Percentiles rank a stretch among this genome's conserved stretches.
Conservation (phyloP, 768 basidiomycete genomes). For the Psilocybe tampanensis region DNA sequence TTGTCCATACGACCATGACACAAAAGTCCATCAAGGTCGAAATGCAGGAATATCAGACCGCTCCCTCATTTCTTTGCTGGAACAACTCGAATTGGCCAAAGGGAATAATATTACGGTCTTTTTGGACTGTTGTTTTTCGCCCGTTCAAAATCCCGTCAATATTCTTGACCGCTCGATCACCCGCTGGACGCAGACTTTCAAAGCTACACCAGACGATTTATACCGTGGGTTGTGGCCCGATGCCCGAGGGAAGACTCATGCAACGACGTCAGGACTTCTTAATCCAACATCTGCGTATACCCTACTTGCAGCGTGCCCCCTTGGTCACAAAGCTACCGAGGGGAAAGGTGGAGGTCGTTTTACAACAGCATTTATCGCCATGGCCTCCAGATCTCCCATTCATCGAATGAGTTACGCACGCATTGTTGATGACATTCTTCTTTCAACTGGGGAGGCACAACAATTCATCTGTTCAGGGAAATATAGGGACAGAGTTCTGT, state of each 20-base stretch:
- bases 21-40: conserved; percentile 44
- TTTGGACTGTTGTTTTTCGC: conserved; percentile 66
- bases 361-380: conserved; percentile 55
- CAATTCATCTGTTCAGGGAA: conserved; percentile 52
- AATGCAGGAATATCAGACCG: conserved; percentile 70
- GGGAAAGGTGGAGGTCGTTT: conserved; percentile 66
- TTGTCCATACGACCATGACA: conserved; percentile 69
- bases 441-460: conserved; percentile 43
- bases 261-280: conserved; percentile 46
- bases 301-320: conserved; percentile 58
- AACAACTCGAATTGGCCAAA: conserved; percentile 54
- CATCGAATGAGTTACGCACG: conserved; percentile 54
- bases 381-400: conserved; percentile 46
- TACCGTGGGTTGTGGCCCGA: conserved; percentile 57
- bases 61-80: conserved; percentile 63
- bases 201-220: conserved; percentile 56
- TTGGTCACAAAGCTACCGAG: conserved; percentile 59
- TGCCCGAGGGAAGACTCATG: conserved; percentile 39
- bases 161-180: conserved; percentile 47
- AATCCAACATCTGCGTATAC: conserved; percentile 46
- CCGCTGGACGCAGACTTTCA: conserved; percentile 64
- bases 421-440: conserved; percentile 45
- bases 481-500: conserved; percentile 51
- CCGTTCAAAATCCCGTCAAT: conserved; percentile 37
- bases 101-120: conserved; percentile 73